Evolutionary conservation across 352 stramenopile species (phyloP).

Genomic region (Plasmopara muralis): DNA sequence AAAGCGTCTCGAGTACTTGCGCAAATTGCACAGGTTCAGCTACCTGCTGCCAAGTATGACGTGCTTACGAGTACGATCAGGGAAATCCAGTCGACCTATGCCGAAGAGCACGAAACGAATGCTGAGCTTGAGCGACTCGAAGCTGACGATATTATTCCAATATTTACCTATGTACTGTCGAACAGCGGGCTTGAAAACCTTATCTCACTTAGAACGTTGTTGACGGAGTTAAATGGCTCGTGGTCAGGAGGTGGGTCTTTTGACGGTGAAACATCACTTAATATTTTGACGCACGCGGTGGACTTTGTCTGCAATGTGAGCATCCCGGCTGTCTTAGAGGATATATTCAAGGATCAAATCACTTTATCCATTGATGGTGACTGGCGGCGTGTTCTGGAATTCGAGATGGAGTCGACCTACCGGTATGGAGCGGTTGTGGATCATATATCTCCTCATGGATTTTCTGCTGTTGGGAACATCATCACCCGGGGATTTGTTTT

Average conservation of each 20-base stretch:
- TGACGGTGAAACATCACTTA: conserved; percentile 64
- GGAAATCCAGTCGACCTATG: conserved; percentile 70
- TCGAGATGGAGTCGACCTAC: conserved; percentile 81
- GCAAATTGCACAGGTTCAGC: conserved; percentile 38
- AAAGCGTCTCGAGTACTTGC: conserved; percentile 64
- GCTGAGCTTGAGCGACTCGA: conserved; percentile 50
- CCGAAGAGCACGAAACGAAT: conserved; percentile 61
- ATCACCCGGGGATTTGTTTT: conserved; percentile 75
- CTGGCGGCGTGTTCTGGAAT: conserved; percentile 71
- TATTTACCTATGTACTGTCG: conserved; percentile 86
- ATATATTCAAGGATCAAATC: conserved; percentile 88
- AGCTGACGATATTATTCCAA: conserved; percentile 82
- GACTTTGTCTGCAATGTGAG: conserved; percentile 83
- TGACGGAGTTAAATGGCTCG: conserved; percentile 67
- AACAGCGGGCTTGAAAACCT: conserved; percentile 84
- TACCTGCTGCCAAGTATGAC: conserved; percentile 77
- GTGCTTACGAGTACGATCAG: conserved; percentile 65
- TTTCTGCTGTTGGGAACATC: conserved; percentile 61
- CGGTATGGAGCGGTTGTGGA: conserved; percentile 75
- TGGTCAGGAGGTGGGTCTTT: conserved; percentile 51
- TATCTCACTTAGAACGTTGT: conserved; percentile 65
- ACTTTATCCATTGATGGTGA: conserved; percentile 84
- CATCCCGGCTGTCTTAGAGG: conserved; percentile 80
- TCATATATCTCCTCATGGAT: conserved; percentile 66
- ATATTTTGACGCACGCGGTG: conserved; percentile 70